Evolutionary conservation across 2,329 filamentous ascomycete species (phyloP), one percentile per base, ranked within the genome.

Genomic region (Trichothecium roseum): DNA sequence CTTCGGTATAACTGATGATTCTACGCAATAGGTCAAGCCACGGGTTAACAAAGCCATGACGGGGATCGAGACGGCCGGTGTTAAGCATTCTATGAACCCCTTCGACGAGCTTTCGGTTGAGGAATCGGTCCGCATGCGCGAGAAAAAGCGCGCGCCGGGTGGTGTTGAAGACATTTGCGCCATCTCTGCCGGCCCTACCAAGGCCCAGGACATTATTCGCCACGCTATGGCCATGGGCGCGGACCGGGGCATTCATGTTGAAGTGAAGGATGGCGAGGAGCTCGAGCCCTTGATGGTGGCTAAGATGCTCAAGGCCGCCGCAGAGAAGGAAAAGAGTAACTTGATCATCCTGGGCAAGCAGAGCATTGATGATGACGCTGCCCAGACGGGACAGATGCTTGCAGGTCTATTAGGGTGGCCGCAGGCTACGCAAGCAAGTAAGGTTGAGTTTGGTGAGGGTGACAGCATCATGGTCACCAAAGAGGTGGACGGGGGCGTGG

Each of bases 141-240:
- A 96, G 61, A 83, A 84, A 68, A 83, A 84, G 60, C 60, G 64
- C 37, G 76, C 77, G 14, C 72, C 78, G 14, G 68, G 74, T 44
- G 80, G 81, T 51, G 88, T 98, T 42, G 81, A 87, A 48, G 87
- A 95, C 59, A 96, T 98, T 54, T 79, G 91, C 56, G 83, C 85
- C 49, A 78, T 96, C 59, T 84, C 80, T 37, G 88, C 86, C 34
- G 91, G 91, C 5, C 88, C 89, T 2, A 56, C 87, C 40, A 98
- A 96, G 68, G 73, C 84, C 22, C 75, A 78, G 50, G 91, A 98
- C 55, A 78, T 88, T 13, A 74, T 98, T 37, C 86, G 91, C 39
- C 98, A 89, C 13, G 91, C 91, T 39, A 91, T 98, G 87, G 91
- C 91, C 50, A 95, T 98, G 87, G 91, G 91, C 45, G 91, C 89